A percentile compares a stretch with the other conserved stretches of the same genome.
phyloP scores from a whole-genome alignment of 1,284 basidiomycete genomes.

The Cystobasidiaceae sp. region DNA sequence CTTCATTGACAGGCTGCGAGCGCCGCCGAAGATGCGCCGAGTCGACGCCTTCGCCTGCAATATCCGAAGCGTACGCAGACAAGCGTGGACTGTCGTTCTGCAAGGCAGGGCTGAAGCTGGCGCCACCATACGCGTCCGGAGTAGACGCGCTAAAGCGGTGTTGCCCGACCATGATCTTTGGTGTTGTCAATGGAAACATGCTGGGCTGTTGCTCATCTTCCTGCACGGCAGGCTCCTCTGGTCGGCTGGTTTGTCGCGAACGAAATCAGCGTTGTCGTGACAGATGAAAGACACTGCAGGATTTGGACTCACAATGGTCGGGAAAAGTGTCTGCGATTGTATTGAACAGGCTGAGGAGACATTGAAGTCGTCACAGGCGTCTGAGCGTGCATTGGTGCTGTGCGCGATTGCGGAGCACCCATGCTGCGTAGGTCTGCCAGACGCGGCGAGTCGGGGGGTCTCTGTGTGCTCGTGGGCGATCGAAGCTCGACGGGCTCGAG shows the following conservation, averaged over 20 bases:
- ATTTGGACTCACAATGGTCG: conserved; percentile 31
- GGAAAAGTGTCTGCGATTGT: conserved; percentile 26
- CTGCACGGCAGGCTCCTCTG: background rate
- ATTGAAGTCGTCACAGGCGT: conserved; percentile 6
- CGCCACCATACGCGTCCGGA: conserved; percentile 28
- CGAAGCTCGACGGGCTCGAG: conserved; percentile 10
- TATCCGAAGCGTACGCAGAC: conserved; percentile 21
- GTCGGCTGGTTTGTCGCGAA: background rate
- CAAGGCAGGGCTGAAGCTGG: conserved; percentile 18
- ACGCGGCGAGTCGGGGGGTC: conserved; percentile 25
- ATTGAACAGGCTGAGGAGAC: conserved; percentile 18
- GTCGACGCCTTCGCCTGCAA: conserved; percentile 6
- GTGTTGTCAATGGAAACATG: background rate
- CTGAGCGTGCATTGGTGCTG: conserved; percentile 8
- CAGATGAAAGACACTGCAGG: no score
- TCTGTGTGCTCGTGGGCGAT: conserved; percentile 14
- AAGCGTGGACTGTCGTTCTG: conserved; percentile 4
- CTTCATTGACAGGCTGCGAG: conserved; percentile 11
- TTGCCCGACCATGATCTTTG: conserved; percentile 21
- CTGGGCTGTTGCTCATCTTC: conserved; percentile 10
- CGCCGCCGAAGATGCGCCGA: conserved; percentile 13
- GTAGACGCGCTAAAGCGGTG: conserved; percentile 27
- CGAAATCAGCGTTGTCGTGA: background rate
- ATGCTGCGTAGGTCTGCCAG: conserved; percentile 16
- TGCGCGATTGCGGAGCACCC: conserved; percentile 1